Evolutionary conservation across 148 eudicot genomes (phyloP), one percentile per base, ranked within the genome.

Genomic region (Beta vulgaris): DNA sequence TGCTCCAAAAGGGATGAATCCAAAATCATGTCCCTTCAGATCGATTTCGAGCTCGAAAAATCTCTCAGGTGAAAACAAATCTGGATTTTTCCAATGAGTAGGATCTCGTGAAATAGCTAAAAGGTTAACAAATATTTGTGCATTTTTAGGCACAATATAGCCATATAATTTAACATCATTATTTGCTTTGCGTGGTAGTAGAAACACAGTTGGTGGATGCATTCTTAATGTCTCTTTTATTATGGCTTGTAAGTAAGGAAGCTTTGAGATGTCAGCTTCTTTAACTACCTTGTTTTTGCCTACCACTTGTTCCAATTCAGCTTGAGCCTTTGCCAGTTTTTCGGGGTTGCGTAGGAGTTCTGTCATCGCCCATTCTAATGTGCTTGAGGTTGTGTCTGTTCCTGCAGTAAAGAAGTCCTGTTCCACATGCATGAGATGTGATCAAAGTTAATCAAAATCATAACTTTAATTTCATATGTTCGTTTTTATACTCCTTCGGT

Each of bases 41-140:
- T 48, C 53, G 18, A 48, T 48, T 48, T 48, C 53, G n/a, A 3
- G 53, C 53, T 48, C 53, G 6, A 15, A 48, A 48, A 48, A 48
- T 48, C 53, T 48, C 53, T 48, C 51, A 16, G 51, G 53, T 14
- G 19, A 48, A 48, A 48, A 48, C 53, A 48, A 14, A 48, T 48
- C 21, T 16, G 53, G 21, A 23, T 55, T 55, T 26, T n/a, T 26
- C 67, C 67, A 62, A 8, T 21, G 42, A 0, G 18, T 25, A 2
- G 84, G 84, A 68, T 81, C 84, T 36, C 71, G 74, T 2, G 43
- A 54, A 26, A 82, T 78, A 1, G 81, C 81, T 74, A 73, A 73
- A 4, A 77, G 36, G 16, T 81, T 81, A 0, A 81, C 77, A 0
- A 39, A 1, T 16, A 77, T 23, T 48, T 77, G 71, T n/a, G 63